Evolutionary conservation across 1,284 basidiomycete species (phyloP), one percentile per base, ranked within the genome.

Genomic region (Moesziomyces sp.): DNA sequence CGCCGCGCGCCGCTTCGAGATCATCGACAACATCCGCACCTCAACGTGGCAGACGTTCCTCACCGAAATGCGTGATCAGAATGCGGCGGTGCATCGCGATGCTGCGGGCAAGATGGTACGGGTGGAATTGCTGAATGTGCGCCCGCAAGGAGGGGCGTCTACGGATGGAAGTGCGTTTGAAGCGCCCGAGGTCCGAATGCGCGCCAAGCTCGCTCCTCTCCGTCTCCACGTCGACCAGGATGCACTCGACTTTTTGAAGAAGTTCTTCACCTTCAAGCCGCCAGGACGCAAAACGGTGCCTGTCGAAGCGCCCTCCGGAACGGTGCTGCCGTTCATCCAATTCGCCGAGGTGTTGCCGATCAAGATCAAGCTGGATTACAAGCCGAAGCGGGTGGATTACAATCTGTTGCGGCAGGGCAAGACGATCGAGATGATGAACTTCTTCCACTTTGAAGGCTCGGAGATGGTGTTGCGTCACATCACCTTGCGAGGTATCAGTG

Each of bases 41-140:
- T 97, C 95, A 11, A 98, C 96, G 0, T 99, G 97, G 97, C 92
- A 91, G 84, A 97, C 94, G 81, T 99, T 99, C 84, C 86, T 99
- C 63, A 96, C 94, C 1, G 62, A 68, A 52, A 79, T 80, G 72
- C 56, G 58, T 38, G 66, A 70, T 18, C 50, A 51, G 7, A 60
- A 66, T 19, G 40, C 58, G 9, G 66, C 72, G 7, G 21, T 57
- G n/a, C 86, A 93, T 7, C 88, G 93, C 33, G 93, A 97, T 85
- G 93, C 91, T 3, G 93, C 89, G 54, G 93, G 94, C 13, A 90
- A 92, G 79, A 99, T 99, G 96, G 89, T 94, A n/a, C 89, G 91
- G 28, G 85, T 97, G 9, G 93, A 96, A 80, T 81, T 98, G 43
- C 55, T 74, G 16, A 66, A 72, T 30, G 70, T 79, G 7, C 66